These are phyloP conservation scores for Fusarium tricinctum DNA, from an alignment of 2,329 filamentous ascomycete genomes.

Conservation along the genomic window DNA sequence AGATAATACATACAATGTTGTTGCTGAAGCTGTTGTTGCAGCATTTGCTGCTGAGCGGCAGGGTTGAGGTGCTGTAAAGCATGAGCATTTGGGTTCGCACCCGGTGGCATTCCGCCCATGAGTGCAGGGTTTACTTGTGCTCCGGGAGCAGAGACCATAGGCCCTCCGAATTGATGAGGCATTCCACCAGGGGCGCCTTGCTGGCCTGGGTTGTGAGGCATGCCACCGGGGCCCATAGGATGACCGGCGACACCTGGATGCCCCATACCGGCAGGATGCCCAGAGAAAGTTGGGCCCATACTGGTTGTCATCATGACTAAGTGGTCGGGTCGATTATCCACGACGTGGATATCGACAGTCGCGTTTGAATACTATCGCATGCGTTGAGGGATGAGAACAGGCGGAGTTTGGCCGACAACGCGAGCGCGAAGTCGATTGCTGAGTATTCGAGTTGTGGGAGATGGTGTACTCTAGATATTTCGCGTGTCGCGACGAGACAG, in stretches of 20 bases:
- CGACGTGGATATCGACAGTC: slow-evolving; percentile 70
- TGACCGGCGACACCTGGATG: slow-evolving; percentile 78
- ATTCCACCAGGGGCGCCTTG: slow-evolving; percentile 76
- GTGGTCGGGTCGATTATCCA: slow-evolving; percentile 65
- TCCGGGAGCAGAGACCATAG: slow-evolving; percentile 80
- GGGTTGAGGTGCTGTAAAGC: slow-evolving; percentile 80
- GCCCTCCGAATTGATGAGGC: slow-evolving; percentile 75
- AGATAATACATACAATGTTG: slow-evolving; percentile 52
- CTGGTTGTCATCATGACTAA: slow-evolving; percentile 76
- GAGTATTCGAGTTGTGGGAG: slow-evolving; percentile 32
- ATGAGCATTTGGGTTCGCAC: slow-evolving; percentile 75
- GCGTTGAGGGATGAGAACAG: slow-evolving; percentile 43
- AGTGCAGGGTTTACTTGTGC: slow-evolving; percentile 80
- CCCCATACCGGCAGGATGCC: slow-evolving; percentile 79
- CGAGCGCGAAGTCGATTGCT: slow-evolving; percentile 40
- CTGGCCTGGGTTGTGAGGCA: slow-evolving; percentile 78
- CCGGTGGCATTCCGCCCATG: slow-evolving; percentile 83
- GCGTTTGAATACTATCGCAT: slow-evolving; percentile 61
- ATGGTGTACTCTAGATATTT: slow-evolving; percentile 43
- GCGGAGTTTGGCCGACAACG: slow-evolving; percentile 22
- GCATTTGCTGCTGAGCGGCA: slow-evolving; percentile 69
- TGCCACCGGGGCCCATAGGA: slow-evolving; percentile 69
- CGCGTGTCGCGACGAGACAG: slow-evolving; percentile 50
- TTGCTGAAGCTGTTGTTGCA: slow-evolving; percentile 65
- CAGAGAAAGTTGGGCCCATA: slow-evolving; percentile 73